These are phyloP conservation scores for Coffea canephora DNA, from an alignment of 257 asterid genomes.

Conservation along the genomic window DNA sequence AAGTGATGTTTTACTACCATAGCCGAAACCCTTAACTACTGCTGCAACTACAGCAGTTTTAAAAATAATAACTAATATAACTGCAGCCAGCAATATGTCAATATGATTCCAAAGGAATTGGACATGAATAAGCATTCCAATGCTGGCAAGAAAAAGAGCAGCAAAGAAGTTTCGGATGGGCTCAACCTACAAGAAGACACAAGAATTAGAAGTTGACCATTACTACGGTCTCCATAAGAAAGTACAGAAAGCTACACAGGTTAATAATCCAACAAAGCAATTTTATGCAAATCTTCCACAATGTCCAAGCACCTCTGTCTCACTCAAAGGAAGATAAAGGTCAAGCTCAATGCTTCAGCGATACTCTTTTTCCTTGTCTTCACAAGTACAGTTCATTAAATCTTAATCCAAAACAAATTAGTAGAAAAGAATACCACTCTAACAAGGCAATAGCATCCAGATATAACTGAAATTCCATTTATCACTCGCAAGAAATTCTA, in stretches of 20 bases:
- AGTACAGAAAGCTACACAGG: neutral
- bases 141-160: conserved; percentile 86
- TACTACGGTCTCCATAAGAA: conserved; percentile 1
- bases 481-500: neutral
- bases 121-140: conserved; percentile 85
- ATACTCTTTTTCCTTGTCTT: neutral
- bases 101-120: conserved; percentile 88
- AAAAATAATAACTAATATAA: conserved; percentile 57
- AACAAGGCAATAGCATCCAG: neutral
- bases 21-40: conserved; percentile 81
- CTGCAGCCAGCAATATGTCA: conserved; percentile 78
- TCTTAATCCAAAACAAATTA: neutral
- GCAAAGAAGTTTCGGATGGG: conserved; percentile 78
- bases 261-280: neutral
- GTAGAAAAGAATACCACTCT: neutral
- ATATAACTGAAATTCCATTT: neutral
- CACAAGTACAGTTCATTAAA: neutral
- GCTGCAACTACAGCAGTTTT: conserved; percentile 62
- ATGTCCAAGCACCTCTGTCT: neutral
- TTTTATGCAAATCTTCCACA: neutral
- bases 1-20: conserved; percentile 68
- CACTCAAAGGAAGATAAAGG: neutral
- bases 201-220: conserved; percentile 24
- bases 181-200: conserved; percentile 59
- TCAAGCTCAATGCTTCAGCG: neutral